Evolutionary conservation across 1,139 yeast genomes (phyloP).

Genomic region (Sugiyamaella sp.): DNA sequence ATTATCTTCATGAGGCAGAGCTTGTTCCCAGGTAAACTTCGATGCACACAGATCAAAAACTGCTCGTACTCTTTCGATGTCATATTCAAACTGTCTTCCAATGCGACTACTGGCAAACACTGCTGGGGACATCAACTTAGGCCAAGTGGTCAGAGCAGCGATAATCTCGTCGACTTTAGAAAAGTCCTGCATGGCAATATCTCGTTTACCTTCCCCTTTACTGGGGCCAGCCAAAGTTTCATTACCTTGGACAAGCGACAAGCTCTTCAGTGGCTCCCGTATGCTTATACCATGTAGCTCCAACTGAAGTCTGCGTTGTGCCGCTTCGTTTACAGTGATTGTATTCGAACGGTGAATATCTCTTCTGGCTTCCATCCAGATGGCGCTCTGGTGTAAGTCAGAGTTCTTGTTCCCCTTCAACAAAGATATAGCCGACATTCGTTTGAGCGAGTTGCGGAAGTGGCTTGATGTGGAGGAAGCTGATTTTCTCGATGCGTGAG

Average conservation of each 20-base stretch:
- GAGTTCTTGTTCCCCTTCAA: slow-evolving; percentile 8
- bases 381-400: slow-evolving; percentile 1
- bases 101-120: slow-evolving; percentile 53
- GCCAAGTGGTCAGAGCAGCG: slow-evolving; percentile 40
- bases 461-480: slow-evolving; percentile 29
- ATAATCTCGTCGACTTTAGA: slow-evolving; percentile 39
- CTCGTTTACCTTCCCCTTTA: slow-evolving; percentile 31
- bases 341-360: slow-evolving; percentile 80
- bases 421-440: slow-evolving; percentile 24
- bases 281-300: slow-evolving; percentile 66
- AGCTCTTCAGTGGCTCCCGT: slow-evolving; percentile 58
- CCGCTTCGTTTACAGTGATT: slow-evolving; percentile 68
- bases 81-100: slow-evolving; percentile 48
- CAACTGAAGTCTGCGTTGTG: slow-evolving; percentile 67
- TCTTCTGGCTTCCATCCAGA: slow-evolving; percentile 56
- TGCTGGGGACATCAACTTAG: slow-evolving; percentile 48
- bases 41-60: slow-evolving; percentile 62
- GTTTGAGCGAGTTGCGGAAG: slow-evolving; percentile 23
- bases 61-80: slow-evolving; percentile 62
- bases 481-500: slow-evolving; percentile 34
- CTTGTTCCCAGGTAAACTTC: slow-evolving; percentile 47
- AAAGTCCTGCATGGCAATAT: slow-evolving; percentile 33
- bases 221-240: slow-evolving; percentile 35
- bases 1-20: slow-evolving; percentile 32
- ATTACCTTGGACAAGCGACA: slow-evolving; percentile 36